Base-by-base conservation (phyloP, 331 rosid genomes). In the Acacia concinna region DNA sequence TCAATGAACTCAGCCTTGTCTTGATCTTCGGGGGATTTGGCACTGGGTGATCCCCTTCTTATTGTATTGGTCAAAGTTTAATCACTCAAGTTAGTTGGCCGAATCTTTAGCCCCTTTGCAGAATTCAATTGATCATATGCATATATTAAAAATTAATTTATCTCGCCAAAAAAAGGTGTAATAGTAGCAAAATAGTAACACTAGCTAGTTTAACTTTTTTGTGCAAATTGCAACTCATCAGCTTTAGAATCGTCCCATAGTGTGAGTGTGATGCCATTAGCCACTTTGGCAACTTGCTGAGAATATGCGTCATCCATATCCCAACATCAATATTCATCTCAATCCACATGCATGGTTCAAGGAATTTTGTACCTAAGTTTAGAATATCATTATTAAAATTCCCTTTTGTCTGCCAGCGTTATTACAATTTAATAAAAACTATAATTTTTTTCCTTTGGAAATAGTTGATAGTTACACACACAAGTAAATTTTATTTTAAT, bases 281-380 rank as follows among this genome's bases (percentile, higher is more conserved):
- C 37, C 37, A 13, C 37, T 60, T 79, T 56, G 74, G 25, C 86
- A 85, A 82, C 81, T 82, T 81, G 78, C 77, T n/a, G n/a, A 44
- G 49, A 43, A 60, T 27, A 65, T 62, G 64, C 68, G 68, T 77
- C 73, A 6, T 28, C 57, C 21, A 1, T 34, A 69, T 80, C 30
- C 56, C 37, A 13, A 69, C 56, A 40, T 51, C 31, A 37, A 18
- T 34, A 3, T 69, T 41, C 34, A 52, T 73, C 65, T 52, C 82
- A 51, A 78, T 85, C 85, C 85, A 78, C 31, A 62, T 41, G 17
- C 3, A 3, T n/a, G 15, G 52, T 46, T 14, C 15, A 1, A 44
- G 51, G 52, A 46, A 46, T 46, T 46, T 46, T 0, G 51, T 44
- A 18, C 12, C 51, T 44, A 4, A 15, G 15, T 46, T 46, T 15